Evolutionary conservation across 129 eudicot genomes (phyloP).

Genomic region (Pulicaria dysenterica): DNA sequence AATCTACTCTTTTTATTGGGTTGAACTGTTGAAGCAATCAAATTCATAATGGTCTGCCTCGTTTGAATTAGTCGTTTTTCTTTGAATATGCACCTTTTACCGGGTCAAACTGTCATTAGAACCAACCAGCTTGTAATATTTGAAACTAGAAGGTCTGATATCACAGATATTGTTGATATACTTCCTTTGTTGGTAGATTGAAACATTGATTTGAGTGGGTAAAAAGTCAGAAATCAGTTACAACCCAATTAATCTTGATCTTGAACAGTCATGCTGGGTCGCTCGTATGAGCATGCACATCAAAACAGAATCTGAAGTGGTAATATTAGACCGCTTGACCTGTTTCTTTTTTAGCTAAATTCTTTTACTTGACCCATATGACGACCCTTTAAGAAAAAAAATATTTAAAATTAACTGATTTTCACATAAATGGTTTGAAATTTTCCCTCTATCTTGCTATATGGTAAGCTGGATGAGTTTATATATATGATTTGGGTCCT

Average conservation of each 20-base stretch:
- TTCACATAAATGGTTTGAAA: background rate
- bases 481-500: constrained; percentile 10
- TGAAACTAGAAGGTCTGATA: constrained; percentile 18
- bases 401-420: background rate
- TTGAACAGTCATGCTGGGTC: too few species aligned
- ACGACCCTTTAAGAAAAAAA: background rate
- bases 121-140: constrained; percentile 4
- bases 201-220: background rate
- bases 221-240: background rate
- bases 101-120: constrained; percentile 17
- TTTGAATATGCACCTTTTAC: constrained; percentile 17
- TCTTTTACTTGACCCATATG: background rate
- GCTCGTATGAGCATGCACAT: too few species aligned
- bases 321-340: background rate
- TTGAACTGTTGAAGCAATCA: too few species aligned
- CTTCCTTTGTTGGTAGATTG: too few species aligned
- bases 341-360: background rate
- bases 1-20: too few species aligned
- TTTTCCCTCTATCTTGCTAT: background rate
- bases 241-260: background rate
- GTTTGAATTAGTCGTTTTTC: constrained; percentile 27
- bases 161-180: background rate
- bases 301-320: background rate
- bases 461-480: background rate
- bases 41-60: background rate